These are phyloP conservation scores for Alternaria gansuensis DNA, from an alignment of 2,329 filamentous ascomycete genomes.

Conservation along the genomic window DNA sequence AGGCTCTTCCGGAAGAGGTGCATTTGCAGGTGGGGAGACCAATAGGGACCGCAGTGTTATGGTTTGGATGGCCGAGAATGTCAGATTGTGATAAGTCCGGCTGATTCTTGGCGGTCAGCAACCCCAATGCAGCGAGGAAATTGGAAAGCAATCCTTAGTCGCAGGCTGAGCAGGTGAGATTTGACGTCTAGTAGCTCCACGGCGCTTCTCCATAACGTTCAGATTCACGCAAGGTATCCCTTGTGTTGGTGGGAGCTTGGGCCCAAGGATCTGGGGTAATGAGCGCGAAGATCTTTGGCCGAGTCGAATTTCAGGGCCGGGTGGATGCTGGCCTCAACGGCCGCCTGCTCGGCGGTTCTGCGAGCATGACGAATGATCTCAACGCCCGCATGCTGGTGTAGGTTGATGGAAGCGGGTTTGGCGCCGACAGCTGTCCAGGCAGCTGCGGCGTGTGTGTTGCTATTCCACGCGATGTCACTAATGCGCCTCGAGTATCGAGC, in stretches of 20 bases:
- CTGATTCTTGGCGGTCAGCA: conserved; percentile 39
- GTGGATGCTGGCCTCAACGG: conserved; percentile 12
- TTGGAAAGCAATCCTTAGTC: conserved; percentile 19
- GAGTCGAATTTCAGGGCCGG: conserved; percentile 11
- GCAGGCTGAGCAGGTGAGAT: not conserved
- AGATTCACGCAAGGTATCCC: conserved; percentile 15
- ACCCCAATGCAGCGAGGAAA: conserved; percentile 27
- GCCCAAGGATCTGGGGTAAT: conserved; percentile 23
- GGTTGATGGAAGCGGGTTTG: conserved; percentile 12
- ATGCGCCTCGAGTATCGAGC: conserved; percentile 2
- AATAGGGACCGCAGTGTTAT: conserved; percentile 25
- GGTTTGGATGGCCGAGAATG: conserved; percentile 15
- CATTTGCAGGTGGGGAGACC: conserved; percentile 23
- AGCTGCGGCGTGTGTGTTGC: conserved; percentile 12
- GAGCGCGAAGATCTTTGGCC: conserved; percentile 19
- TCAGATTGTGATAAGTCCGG: conserved; percentile 39
- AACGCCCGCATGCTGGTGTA: conserved; percentile 5
- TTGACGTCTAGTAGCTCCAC: conserved; percentile 1
- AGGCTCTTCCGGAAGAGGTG: conserved; percentile 24
- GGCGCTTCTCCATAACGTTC: conserved; percentile 2
- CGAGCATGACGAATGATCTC: conserved; percentile 9
- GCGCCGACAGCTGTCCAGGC: conserved; percentile 15
- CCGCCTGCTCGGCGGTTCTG: conserved; percentile 14
- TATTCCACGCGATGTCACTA: conserved; percentile 10
- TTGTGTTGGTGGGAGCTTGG: conserved; percentile 18